Percentiles rank a stretch among this genome's conserved stretches.
These are phyloP conservation scores for Solanum ossicruentum DNA, from an alignment of 257 asterid species.

Conservation along the genomic window DNA sequence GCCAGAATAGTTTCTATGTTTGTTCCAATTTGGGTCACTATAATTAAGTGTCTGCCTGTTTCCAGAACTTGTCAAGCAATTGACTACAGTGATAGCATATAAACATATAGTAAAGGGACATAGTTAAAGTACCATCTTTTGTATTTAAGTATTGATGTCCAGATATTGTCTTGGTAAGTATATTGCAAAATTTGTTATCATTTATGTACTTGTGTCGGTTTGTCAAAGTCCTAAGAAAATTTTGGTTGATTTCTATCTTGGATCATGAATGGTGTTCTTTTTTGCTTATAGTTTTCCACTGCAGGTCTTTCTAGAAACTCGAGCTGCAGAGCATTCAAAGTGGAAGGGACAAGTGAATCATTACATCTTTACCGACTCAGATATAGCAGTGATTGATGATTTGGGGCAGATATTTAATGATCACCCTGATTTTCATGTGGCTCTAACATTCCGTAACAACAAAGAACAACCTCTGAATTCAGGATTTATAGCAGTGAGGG, in stretches of 20 bases:
- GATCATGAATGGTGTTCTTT: not conserved
- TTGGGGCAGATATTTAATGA: constrained; percentile 50
- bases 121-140: not conserved
- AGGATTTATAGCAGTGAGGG: constrained; percentile 91
- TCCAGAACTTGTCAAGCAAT: not conserved
- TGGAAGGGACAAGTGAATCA: constrained; percentile 39
- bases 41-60: not conserved
- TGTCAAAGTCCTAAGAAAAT: not conserved
- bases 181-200: not conserved
- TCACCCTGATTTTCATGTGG: constrained; percentile 60
- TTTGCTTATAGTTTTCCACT: not conserved
- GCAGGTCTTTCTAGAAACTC: constrained; percentile 60
- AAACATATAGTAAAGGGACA: not conserved
- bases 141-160: not conserved
- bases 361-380: constrained; percentile 85
- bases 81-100: not conserved
- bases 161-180: not conserved
- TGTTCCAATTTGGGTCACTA: not conserved
- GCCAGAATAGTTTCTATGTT: not conserved
- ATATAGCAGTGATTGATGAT: constrained; percentile 71
- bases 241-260: not conserved
- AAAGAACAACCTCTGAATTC: constrained; percentile 90
- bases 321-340: constrained; percentile 37
- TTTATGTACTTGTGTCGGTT: not conserved
- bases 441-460: constrained; percentile 94